These are phyloP conservation scores for Ustilago crameri DNA, from an alignment of 1,284 basidiomycete species.

Conservation along the genomic window DNA sequence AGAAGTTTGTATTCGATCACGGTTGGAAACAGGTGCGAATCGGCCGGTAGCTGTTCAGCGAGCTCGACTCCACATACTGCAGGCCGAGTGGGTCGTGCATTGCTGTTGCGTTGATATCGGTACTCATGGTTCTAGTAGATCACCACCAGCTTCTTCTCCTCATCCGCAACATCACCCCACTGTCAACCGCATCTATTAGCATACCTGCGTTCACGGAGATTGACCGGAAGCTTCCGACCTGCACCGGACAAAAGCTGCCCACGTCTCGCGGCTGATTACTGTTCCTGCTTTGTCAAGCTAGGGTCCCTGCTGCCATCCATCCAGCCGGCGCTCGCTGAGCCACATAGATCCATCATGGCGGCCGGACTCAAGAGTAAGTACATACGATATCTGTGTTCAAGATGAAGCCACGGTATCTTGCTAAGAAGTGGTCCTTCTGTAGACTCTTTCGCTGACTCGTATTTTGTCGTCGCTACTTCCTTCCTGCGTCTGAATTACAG, in stretches of 20 bases:
- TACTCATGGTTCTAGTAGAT: slow-evolving; percentile 4
- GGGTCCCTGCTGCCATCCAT: slow-evolving; percentile 6
- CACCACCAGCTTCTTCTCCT: slow-evolving; percentile 1
- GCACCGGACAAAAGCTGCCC: neutral
- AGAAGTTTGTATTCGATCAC: slow-evolving; percentile 20
- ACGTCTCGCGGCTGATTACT: neutral
- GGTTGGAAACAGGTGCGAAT: slow-evolving; percentile 1
- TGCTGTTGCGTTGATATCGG: neutral
- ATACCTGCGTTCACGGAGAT: neutral
- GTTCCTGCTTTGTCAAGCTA: neutral
- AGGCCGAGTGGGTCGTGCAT: slow-evolving; percentile 6
- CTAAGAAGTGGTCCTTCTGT: too few relatives aligned
- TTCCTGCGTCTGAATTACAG: slow-evolving; percentile 22
- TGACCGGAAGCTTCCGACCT: too few relatives aligned
- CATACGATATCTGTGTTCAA: neutral
- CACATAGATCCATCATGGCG: slow-evolving; percentile 41
- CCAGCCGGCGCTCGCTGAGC: slow-evolving; percentile 4
- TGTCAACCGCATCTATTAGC: neutral
- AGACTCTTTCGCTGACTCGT: neutral
- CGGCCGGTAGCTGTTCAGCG: slow-evolving; percentile 4
- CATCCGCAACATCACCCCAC: neutral
- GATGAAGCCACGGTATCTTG: neutral
- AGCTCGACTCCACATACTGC: slow-evolving; percentile 13
- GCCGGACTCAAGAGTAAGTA: slow-evolving; percentile 58
- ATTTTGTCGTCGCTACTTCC: neutral